Evolutionary conservation across 73 alveolate genomes (phyloP).

Genomic region (Blepharisma japonicum): DNA sequence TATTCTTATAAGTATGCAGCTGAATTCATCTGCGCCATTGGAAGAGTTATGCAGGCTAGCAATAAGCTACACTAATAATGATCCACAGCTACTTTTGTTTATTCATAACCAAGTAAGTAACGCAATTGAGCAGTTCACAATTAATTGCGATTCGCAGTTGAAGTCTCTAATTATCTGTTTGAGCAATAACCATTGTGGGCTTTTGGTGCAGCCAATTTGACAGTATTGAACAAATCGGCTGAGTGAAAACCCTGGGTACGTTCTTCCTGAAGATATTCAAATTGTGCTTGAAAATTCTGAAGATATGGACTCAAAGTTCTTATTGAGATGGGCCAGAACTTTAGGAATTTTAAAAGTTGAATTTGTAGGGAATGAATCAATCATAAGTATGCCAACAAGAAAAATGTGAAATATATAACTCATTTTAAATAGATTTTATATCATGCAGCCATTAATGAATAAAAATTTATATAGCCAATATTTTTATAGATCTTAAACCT

Average conservation of each 20-base stretch:
- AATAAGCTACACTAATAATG: not conserved
- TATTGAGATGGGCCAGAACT: not conserved
- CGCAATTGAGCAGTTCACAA: not conserved
- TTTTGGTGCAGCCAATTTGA: slow-evolving; percentile 20
- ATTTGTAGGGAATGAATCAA: not conserved
- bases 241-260: not conserved
- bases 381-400: slow-evolving; percentile 20
- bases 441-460: too few relatives aligned
- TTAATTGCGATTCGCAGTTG: not conserved
- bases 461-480: too few relatives aligned
- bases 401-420: not conserved
- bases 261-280: not conserved
- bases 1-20: not conserved
- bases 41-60: not conserved
- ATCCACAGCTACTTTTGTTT: not conserved
- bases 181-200: not conserved
- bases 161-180: not conserved
- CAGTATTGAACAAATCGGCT: not conserved
- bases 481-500: too few relatives aligned
- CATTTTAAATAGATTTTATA: too few relatives aligned
- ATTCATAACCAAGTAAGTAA: not conserved
- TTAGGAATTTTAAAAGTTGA: slow-evolving; percentile 12
- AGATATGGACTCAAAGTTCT: slow-evolving; percentile 11
- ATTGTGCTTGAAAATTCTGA: slow-evolving; percentile 20
- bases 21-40: slow-evolving; percentile 8